Evolutionary conservation across 2,329 filamentous ascomycete species (phyloP).

Genomic region (Rhynchosporium agropyri): DNA sequence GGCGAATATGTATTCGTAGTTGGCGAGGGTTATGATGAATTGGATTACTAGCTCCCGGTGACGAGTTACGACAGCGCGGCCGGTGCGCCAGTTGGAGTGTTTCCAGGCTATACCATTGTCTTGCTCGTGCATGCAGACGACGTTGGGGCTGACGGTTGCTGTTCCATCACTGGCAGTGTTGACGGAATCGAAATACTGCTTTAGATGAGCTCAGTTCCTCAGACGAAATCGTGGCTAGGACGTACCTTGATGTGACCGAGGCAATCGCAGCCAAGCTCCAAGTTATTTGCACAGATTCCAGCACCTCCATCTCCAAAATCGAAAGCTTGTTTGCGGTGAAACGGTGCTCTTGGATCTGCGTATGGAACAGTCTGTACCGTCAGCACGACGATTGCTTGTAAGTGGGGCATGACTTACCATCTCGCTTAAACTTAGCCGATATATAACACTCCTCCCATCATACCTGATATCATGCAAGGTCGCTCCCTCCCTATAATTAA

Average conservation of each 20-base stretch:
- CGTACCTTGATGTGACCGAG: slow-evolving; percentile 62
- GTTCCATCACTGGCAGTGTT: slow-evolving; percentile 57
- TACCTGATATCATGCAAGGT: slow-evolving; percentile 64
- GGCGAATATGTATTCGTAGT: slow-evolving; percentile 71
- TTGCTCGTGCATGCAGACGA: slow-evolving; percentile 70
- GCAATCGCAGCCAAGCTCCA: slow-evolving; percentile 69
- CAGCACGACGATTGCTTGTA: not conserved
- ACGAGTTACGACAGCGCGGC: slow-evolving; percentile 62
- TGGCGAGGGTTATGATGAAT: slow-evolving; percentile 68
- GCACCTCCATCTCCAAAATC: slow-evolving; percentile 69
- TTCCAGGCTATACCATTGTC: slow-evolving; percentile 72
- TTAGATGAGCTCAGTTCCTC: slow-evolving; percentile 12
- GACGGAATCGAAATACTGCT: slow-evolving; percentile 58
- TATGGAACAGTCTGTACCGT: slow-evolving; percentile 56
- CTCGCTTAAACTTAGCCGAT: slow-evolving; percentile 60
- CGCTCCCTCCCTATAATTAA: slow-evolving; percentile 62
- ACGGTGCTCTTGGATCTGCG: slow-evolving; percentile 62
- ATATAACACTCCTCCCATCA: slow-evolving; percentile 60
- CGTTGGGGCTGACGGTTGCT: slow-evolving; percentile 57
- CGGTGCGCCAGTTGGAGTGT: slow-evolving; percentile 69
- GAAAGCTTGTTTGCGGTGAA: slow-evolving; percentile 68
- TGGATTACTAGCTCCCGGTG: slow-evolving; percentile 66
- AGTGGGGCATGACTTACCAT: slow-evolving; percentile 46
- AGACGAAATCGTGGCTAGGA: not conserved
- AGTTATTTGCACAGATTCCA: slow-evolving; percentile 66